Conservation (phyloP, 768 basidiomycete genomes). For the Boletus rufocinnamomeus region DNA sequence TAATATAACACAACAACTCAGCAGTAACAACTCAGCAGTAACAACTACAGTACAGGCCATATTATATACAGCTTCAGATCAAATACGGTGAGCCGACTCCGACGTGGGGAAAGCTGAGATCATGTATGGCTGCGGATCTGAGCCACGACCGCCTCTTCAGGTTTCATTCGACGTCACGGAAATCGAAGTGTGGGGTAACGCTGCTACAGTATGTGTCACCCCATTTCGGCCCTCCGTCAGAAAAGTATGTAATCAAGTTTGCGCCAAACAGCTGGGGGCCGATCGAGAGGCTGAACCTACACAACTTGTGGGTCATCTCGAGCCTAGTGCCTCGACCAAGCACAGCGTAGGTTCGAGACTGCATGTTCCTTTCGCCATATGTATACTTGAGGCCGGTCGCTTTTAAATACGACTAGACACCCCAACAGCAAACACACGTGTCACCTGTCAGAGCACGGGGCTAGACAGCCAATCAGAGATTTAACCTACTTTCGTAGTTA, state of each 20-base stretch:
- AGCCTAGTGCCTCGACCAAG: neutral
- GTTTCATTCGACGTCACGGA: constrained; percentile 1
- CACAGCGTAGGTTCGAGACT: constrained; percentile 36
- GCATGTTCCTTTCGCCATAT: constrained; percentile 67
- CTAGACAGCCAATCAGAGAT: constrained; percentile 3
- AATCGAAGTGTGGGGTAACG: constrained; percentile 26
- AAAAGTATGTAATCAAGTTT: neutral
- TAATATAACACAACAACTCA: neutral
- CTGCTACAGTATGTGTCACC: constrained; percentile 1
- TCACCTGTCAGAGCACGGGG: neutral
- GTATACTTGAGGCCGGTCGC: constrained; percentile 50
- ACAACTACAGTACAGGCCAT: neutral
- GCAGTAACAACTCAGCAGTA: neutral
- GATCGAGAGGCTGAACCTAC: constrained; percentile 10
- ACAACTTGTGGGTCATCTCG: neutral
- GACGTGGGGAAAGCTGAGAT: constrained; percentile 14
- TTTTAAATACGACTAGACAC: neutral
- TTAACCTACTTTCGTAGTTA: constrained; percentile 44
- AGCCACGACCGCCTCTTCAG: constrained; percentile 17
- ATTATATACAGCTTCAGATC: neutral
- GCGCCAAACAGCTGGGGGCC: neutral
- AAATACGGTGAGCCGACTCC: constrained; percentile 11
- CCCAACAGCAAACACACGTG: constrained; percentile 1
- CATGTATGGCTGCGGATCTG: constrained; percentile 20
- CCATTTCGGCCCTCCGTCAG: neutral